Evolutionary conservation across 2,329 filamentous ascomycete genomes (phyloP), one percentile per base, ranked within the genome.

Genomic region (Amauroascus verrucosus): DNA sequence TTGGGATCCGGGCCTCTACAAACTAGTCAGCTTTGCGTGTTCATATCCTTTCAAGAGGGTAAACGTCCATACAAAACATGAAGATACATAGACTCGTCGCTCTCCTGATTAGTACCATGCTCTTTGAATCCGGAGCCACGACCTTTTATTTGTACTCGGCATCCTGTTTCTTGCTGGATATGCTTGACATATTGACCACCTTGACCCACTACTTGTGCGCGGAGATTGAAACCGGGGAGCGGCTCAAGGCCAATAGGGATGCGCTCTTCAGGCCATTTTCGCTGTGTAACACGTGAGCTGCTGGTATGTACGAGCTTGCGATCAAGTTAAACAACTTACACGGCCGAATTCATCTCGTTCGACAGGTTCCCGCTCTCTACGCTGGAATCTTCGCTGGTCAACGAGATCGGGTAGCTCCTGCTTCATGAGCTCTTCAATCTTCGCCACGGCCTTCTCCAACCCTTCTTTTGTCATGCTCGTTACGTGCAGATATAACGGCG

Each of bases 251-350:
- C 82, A 61, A 98, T 90, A 1, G 88, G 84, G 48, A 98, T 95
- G 63, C 86, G 88, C 72, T 96, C 89, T 66, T 97, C 93, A 0
- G 93, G 91, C 93, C 93, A 98, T 87, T 97, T 98, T 61, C 90
- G 88, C 88, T 95, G 50, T 53, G 60, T 13, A 45, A 43, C 7
- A 35, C 5, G 55, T 30, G 52, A 40, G 53, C 35, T 45, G 43
- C 18, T 51, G 37, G n/a, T 40, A 20, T 20, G n/a, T 40, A 20
- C n/a, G 30, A 40, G 16, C 43, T 7, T 11, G n/a, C 26, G 24
- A 32, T 33, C 1, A 24, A 7, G 16, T 22, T 48, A 11, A n/a
- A 5, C 16, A 57, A 67, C 77, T 65, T 81, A 95, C 88, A 64
- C 91, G 82, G 60, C 90, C 91, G 68, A 85, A 89, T 66, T 95